phyloP scores from a whole-genome alignment of 129 eudicot species.

The Glebionis coronaria region DNA sequence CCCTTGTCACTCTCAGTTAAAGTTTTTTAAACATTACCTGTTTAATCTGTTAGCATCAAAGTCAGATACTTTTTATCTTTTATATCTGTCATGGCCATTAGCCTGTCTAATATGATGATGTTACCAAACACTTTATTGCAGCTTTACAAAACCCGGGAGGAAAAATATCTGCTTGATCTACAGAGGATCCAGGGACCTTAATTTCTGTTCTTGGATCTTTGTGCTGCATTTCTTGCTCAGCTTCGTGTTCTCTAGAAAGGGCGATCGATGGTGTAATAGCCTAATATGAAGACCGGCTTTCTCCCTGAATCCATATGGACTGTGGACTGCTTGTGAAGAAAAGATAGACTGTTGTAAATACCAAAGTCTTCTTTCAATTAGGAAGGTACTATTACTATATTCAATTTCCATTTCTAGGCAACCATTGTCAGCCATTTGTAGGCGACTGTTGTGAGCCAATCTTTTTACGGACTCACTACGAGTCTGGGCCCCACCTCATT shows the following conservation, averaged over 20 bases:
- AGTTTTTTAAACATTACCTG: no score
- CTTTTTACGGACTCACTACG: slow-evolving; percentile 42
- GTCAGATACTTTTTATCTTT: no score
- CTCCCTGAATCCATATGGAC: slow-evolving; percentile 29
- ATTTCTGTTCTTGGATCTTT: slow-evolving; percentile 81
- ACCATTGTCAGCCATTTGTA: no score
- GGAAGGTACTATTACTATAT: slow-evolving; percentile 8
- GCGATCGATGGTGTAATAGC: slow-evolving; percentile 12
- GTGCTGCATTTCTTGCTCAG: slow-evolving; percentile 97
- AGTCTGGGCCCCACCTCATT: slow-evolving; percentile 31
- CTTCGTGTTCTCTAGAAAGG: slow-evolving; percentile 69
- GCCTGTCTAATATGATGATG: not conserved
- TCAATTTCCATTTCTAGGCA: not conserved
- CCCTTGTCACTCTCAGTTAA: no score
- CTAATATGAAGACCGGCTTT: slow-evolving; percentile 41
- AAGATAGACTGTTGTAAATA: slow-evolving; percentile 42
- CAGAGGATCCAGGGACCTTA: slow-evolving; percentile 95
- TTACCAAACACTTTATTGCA: slow-evolving; percentile 30
- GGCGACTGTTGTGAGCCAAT: slow-evolving; percentile 41
- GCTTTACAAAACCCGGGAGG: slow-evolving; percentile 94
- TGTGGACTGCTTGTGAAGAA: slow-evolving; percentile 32
- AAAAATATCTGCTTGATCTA: slow-evolving; percentile 86
- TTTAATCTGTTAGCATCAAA: no score
- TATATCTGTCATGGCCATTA: not conserved
- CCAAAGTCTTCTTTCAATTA: slow-evolving; percentile 18